Base-by-base conservation (phyloP, 495 filamentous ascomycete species). In the Entonaema liquescens region DNA sequence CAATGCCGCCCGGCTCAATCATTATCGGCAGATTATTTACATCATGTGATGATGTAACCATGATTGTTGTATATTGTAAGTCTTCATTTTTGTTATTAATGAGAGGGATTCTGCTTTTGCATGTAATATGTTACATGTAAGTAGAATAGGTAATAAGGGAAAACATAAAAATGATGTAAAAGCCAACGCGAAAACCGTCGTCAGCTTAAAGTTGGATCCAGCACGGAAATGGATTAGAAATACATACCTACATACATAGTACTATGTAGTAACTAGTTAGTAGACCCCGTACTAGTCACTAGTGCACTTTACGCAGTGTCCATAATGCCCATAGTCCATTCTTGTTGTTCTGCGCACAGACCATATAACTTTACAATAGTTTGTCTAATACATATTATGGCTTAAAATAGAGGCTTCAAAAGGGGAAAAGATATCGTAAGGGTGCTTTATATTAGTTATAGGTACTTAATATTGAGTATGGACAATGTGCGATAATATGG, bases 41-140 rank as follows among this genome's bases (percentile, higher is more conserved):
- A 68, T 72, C 70, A 72, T 72, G 70, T 72, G 70, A 72, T 68
- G 19, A 33, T 36, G 40, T n/a, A 65, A 28, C 17, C 17, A 60
- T 31, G 49, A 54, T 33, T 23, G 38, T 25, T 49, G 40, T 57
- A 1, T 7, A 31, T 31, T 31, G 7, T 31, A 21, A 23, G 17
- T 12, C n/a, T 50, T 36, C 28, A 28, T 36, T 5, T 9, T 21
- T 19, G 9, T 47, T 1, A 47, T 23, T 47, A 23, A 47, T 12
- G 42, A 23, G 3, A 23, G 9, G 42, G 42, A 11, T 11, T 12
- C 1, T n/a, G n/a, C n/a, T n/a, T n/a, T n/a, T 38, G 4, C 13
- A 38, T 13, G 13, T 23, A 21, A 5, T 21, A 47, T 21, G 7
- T 44, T 42, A 19, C 15, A 44, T 21, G 17, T 44, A 19, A n/a